Evolutionary conservation across 139 green algal species (phyloP), one percentile per base, ranked within the genome.

Genomic region (Tetradesmus obliquus): DNA sequence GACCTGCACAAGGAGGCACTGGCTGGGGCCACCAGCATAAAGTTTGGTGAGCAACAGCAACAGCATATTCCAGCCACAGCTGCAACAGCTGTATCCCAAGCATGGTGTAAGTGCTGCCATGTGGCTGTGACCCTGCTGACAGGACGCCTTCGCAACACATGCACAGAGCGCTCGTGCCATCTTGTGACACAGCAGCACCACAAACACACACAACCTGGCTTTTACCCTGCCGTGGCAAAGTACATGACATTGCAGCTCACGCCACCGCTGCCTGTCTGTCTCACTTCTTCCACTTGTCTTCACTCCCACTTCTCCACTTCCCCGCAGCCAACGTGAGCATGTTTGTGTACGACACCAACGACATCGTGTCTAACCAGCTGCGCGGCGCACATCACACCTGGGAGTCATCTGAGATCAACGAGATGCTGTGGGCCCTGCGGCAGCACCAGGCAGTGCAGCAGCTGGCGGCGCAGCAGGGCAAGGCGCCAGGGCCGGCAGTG

Each of bases 291-390:
- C 4, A 7, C 5, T 12, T 55, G 55, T n/a, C 55, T 0, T 55
- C 20, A 62, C 80, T 60, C 13, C 1, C 32, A 45, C 1, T 58
- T 8, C 8, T 58, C 22, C 72, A 82, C 22, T 24, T 79, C 5
- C 60, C 22, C 2, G 79, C 79, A 55, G 71, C 45, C 87, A 91
- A 91, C 45, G 87, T 84, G 0, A 76, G 45, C 10, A 54, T 91
- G 22, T 66, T 24, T 12, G 71, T 91, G 0, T 91, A 91, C 32
- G 74, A 74, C 13, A 51, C 9, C n/a, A 84, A 91, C 22, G 87
- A 91, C 72, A 91, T 91, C 32, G 87, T 91, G 7, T 85, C 72
- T 32, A 32, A 85, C 76, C 53, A 91, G 12, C 72, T 91, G 19
- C 8, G 22, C 1, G 87, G 87, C 19, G 45, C n/a, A 12, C 12